Base-by-base conservation (phyloP, 1,139 yeast genomes). In the Arxiozyma heterogenica region DNA sequence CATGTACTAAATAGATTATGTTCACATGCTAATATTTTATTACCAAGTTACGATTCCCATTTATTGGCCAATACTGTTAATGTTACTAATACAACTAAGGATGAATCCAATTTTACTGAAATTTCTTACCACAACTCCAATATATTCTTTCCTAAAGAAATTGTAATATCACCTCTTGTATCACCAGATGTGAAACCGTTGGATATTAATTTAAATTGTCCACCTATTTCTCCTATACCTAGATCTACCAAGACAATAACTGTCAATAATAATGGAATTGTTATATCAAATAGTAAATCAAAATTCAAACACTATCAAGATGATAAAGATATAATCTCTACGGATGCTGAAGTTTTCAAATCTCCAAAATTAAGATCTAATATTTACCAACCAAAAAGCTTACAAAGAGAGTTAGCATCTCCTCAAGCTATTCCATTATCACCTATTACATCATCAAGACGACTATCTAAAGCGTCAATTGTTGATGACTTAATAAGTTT, bases 21-120 rank as follows among this genome's bases (percentile, higher is more conserved):
- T 52, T 85, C 88, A 0, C 94, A 85, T 69, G 86, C 86, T 9
- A 85, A 85, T 61, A 85, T 93, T 0, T 68, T 85, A 47, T 70
- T 86, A 51, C 72, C 72, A 47, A 64, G 70, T 47, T 69, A 69
- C 56, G 68, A 66, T 51, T 57, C 61, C 8, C 66, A 64, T 51
- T 47, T 61, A 8, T 55, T 34, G 48, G 57, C 45, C 50, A 55
- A 44, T 41, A 53, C 34, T 17, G 43, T 25, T 3, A 8, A 27
- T 7, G 12, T 44, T 17, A 27, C 12, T 20, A 39, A 47, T 25
- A 43, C 6, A 1, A 41, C 8, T 20, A 27, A 18, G 12, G 25
- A 45, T 39, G 39, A 38, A 1, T 17, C 30, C 20, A 4, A 47
- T 4, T 15, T 43, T 22, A 23, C 38, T 38, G 39, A 55, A 25